These are phyloP conservation scores for Stachybotrys echinatus DNA, from an alignment of 2,329 filamentous ascomycete genomes.

Conservation along the genomic window DNA sequence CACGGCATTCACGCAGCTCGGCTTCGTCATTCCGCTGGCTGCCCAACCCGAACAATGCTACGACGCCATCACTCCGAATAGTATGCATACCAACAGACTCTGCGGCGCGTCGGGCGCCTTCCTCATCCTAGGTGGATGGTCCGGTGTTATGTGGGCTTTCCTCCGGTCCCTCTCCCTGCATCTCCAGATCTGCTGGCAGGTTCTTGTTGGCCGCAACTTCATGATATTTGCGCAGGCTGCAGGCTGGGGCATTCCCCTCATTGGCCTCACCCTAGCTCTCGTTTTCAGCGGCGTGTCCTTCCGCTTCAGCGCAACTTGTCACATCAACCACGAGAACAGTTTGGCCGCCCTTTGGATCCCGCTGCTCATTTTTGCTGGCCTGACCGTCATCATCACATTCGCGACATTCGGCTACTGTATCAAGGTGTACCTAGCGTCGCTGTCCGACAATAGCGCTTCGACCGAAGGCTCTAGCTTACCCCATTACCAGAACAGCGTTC, in stretches of 20 bases:
- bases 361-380: slow-evolving; percentile 68
- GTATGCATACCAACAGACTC: slow-evolving; percentile 75
- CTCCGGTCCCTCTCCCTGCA: slow-evolving; percentile 87
- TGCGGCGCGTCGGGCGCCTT: slow-evolving; percentile 88
- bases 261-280: slow-evolving; percentile 71
- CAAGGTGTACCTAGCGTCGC: slow-evolving; percentile 84
- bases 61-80: slow-evolving; percentile 86
- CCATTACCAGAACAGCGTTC: slow-evolving; percentile 65
- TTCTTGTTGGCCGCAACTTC: slow-evolving; percentile 80
- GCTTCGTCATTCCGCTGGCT: slow-evolving; percentile 83
- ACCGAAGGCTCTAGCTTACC: slow-evolving; percentile 70
- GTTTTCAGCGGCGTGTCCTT: slow-evolving; percentile 89
- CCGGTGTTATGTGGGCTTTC: slow-evolving; percentile 84
- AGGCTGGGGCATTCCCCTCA: slow-evolving; percentile 78
- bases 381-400: slow-evolving; percentile 76
- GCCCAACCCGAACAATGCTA: slow-evolving; percentile 76
- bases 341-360: slow-evolving; percentile 88
- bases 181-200: slow-evolving; percentile 96
- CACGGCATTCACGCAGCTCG: slow-evolving; percentile 51
- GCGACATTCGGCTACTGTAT: slow-evolving; percentile 88
- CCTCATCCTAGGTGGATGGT: slow-evolving; percentile 79
- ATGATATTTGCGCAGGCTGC: slow-evolving; percentile 77
- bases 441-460: slow-evolving; percentile 66
- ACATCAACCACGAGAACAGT: slow-evolving; percentile 87
- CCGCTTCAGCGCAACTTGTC: slow-evolving; percentile 85